Percentiles rank a stretch among this genome's conserved stretches.
These are phyloP conservation scores for Funneliformis caledonium DNA, from an alignment of 371 early-diverging fungal genomes.

Conservation along the genomic window DNA sequence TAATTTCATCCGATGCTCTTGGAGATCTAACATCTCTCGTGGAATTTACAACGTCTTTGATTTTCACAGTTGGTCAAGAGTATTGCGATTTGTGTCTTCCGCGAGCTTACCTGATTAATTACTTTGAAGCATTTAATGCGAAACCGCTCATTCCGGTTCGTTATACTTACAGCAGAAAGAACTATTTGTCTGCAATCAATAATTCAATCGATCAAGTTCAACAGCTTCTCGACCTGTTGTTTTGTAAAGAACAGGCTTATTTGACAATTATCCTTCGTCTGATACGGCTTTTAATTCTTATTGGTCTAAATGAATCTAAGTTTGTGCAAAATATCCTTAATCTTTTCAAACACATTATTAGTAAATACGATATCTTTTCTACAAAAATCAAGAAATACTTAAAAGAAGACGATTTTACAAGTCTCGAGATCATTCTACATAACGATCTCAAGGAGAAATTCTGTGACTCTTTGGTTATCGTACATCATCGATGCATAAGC, in stretches of 20 bases:
- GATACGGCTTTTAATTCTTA: constrained; percentile 30
- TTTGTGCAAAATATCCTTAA: neutral
- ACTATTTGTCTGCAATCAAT: too few species aligned
- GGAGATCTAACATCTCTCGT: constrained; percentile 32
- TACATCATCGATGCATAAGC: neutral
- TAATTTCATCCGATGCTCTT: constrained; percentile 1
- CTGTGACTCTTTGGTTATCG: constrained; percentile 30
- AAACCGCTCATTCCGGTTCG: neutral
- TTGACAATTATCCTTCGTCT: constrained; percentile 23
- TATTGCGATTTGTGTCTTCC: constrained; percentile 38
- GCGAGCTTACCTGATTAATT: constrained; percentile 29
- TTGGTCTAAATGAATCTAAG: constrained; percentile 6
- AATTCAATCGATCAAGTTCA: too few species aligned
- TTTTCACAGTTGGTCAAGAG: constrained; percentile 27
- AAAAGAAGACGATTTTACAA: neutral
- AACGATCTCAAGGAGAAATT: constrained; percentile 1
- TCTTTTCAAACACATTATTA: constrained; percentile 1
- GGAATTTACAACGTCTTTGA: neutral
- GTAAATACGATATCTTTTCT: neutral
- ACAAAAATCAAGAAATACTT: neutral
- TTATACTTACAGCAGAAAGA: too few species aligned
- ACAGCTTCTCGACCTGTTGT: neutral
- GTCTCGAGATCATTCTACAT: neutral
- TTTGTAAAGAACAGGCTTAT: neutral
- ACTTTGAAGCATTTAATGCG: neutral